Percentiles rank a stretch among this genome's conserved stretches.
Evolutionary conservation across 2,329 filamentous ascomycete species (phyloP).

Genomic region (Fusarium secorum): DNA sequence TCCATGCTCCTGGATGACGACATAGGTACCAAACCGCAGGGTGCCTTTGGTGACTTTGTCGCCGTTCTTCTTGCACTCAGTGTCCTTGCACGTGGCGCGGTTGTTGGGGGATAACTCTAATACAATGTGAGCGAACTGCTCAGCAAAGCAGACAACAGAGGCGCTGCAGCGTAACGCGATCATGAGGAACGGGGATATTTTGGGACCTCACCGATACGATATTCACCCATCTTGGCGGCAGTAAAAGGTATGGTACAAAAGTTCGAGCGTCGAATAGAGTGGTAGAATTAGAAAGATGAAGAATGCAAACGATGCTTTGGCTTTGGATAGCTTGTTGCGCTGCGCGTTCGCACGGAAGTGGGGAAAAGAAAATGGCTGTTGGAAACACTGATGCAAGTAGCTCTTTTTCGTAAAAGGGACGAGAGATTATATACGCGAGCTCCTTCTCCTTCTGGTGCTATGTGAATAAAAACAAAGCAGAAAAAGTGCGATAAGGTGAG

Average conservation of each 20-base stretch:
- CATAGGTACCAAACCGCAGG: constrained; percentile 77
- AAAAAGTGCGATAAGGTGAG: constrained; percentile 26
- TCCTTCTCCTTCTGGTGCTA: background rate
- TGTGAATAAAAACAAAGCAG: constrained; percentile 25
- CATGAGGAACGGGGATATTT: background rate
- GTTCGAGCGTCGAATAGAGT: constrained; percentile 14
- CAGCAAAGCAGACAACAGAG: background rate
- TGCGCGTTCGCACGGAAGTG: background rate
- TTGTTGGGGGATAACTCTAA: constrained; percentile 76
- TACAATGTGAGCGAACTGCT: constrained; percentile 17
- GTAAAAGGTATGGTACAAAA: background rate
- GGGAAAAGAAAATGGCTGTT: background rate
- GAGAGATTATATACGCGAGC: background rate
- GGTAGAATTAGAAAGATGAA: constrained; percentile 6
- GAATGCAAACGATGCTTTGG: constrained; percentile 3
- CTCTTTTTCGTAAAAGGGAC: background rate
- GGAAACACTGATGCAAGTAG: background rate
- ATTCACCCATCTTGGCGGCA: constrained; percentile 52
- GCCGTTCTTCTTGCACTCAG: constrained; percentile 72
- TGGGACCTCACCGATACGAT: constrained; percentile 56
- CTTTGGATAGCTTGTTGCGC: constrained; percentile 3
- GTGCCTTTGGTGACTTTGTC: constrained; percentile 82
- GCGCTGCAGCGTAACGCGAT: background rate
- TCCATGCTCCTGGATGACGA: constrained; percentile 68
- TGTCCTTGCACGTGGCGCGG: constrained; percentile 78